phyloP scores from a whole-genome alignment of 2,329 filamentous ascomycete species.

The Pseudogymnoascus sp. region DNA sequence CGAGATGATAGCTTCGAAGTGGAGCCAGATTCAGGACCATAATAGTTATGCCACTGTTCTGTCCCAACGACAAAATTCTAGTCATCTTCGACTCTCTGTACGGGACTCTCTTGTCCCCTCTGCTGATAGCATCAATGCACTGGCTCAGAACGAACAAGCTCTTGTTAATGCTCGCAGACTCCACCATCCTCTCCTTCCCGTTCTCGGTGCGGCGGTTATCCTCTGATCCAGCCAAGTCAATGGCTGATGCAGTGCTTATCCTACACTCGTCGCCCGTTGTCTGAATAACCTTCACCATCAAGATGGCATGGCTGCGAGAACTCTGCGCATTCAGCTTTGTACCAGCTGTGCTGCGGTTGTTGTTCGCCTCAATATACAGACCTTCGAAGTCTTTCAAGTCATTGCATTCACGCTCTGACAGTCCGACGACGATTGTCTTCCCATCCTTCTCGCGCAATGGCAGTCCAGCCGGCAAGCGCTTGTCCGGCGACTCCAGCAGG shows the following conservation, averaged over 20 bases:
- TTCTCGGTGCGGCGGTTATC: slow-evolving; percentile 94
- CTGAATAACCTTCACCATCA: slow-evolving; percentile 83
- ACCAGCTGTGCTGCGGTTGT: slow-evolving; percentile 78
- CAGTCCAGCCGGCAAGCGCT: slow-evolving; percentile 71
- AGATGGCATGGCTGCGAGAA: slow-evolving; percentile 80
- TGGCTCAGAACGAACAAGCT: slow-evolving; percentile 90
- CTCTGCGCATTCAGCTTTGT: slow-evolving; percentile 92
- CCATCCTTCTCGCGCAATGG: slow-evolving; percentile 79
- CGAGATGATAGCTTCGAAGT: slow-evolving; percentile 84
- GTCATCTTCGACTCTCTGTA: slow-evolving; percentile 98
- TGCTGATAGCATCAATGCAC: slow-evolving; percentile 88
- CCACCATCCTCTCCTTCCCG: slow-evolving; percentile 83
- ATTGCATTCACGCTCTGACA: slow-evolving; percentile 75
- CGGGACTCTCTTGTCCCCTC: slow-evolving; percentile 69
- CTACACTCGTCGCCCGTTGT: slow-evolving; percentile 59
- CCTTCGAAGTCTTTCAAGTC: slow-evolving; percentile 85
- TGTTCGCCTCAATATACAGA: slow-evolving; percentile 86
- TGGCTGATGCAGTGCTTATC: slow-evolving; percentile 82
- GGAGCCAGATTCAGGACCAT: slow-evolving; percentile 96
- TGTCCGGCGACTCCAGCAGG: slow-evolving; percentile 79
- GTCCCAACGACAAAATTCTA: slow-evolving; percentile 79
- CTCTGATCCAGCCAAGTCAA: slow-evolving; percentile 91
- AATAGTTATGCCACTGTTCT: slow-evolving; percentile 90
- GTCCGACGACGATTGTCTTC: slow-evolving; percentile 77
- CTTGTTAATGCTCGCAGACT: slow-evolving; percentile 96